phyloP scores from a whole-genome alignment of 225 moss, liverwort and hornwort species.

The Pleurozium schreberi region DNA sequence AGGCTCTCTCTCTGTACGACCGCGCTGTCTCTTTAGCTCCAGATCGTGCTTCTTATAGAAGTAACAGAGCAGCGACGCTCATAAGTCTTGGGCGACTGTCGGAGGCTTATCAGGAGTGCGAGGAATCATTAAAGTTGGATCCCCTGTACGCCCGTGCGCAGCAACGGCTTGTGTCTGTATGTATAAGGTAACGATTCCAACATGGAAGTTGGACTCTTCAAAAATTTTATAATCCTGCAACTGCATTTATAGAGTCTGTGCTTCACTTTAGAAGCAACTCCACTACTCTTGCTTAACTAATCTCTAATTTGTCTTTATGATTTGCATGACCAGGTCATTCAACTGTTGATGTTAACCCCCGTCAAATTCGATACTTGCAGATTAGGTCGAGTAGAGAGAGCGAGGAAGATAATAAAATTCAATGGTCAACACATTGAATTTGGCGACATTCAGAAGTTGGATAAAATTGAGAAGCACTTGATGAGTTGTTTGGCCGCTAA shows the following conservation, averaged over 20 bases:
- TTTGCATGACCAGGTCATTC: neutral
- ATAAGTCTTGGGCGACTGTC: slow-evolving; percentile 62
- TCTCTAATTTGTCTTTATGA: neutral
- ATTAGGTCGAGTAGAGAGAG: slow-evolving; percentile 79
- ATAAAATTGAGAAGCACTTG: slow-evolving; percentile 66
- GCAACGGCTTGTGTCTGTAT: slow-evolving; percentile 68
- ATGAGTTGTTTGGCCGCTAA: slow-evolving; percentile 46
- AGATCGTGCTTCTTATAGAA: slow-evolving; percentile 56
- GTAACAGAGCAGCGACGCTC: slow-evolving; percentile 78
- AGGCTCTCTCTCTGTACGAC: slow-evolving; percentile 78
- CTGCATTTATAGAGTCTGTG: neutral
- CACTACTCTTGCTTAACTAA: neutral
- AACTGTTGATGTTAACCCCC: slow-evolving; percentile 5
- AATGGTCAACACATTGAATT: slow-evolving; percentile 49
- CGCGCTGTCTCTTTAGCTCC: slow-evolving; percentile 68
- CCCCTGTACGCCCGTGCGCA: slow-evolving; percentile 56
- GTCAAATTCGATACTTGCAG: slow-evolving; percentile 24
- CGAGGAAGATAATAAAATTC: slow-evolving; percentile 45
- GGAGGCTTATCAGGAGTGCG: slow-evolving; percentile 71
- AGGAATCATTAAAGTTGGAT: slow-evolving; percentile 58
- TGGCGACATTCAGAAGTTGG: slow-evolving; percentile 56
- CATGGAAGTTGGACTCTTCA: neutral
- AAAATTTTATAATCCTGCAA: neutral
- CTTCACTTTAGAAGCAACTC: neutral
- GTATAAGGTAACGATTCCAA: slow-evolving; percentile 40